Conservation (phyloP, 768 basidiomycete genomes). For the Rhizopogon salebrosus region DNA sequence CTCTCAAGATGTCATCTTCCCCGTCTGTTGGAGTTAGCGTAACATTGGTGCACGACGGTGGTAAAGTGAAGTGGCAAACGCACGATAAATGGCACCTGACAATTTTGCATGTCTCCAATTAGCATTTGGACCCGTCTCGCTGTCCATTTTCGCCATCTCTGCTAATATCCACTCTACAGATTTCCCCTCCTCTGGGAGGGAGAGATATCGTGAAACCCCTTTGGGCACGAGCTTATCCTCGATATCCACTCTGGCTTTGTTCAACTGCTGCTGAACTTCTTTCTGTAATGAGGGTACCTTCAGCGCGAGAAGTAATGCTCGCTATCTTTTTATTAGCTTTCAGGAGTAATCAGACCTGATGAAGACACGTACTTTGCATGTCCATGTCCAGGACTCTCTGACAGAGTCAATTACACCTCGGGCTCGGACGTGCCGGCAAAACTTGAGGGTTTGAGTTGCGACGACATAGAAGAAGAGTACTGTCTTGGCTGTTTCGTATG, state of each 20-base stretch:
- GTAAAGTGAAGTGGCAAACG: constrained; percentile 20
- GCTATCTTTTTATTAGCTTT: constrained; percentile 28
- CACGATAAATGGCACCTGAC: constrained; percentile 85
- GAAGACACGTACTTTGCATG: constrained; percentile 18
- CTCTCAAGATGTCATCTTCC: constrained; percentile 71
- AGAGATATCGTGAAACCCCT: constrained; percentile 61
- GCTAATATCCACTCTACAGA: constrained; percentile 66
- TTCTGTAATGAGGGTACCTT: constrained; percentile 54
- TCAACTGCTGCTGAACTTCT: constrained; percentile 61
- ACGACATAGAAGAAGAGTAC: constrained; percentile 31
- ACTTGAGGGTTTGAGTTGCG: constrained; percentile 17
- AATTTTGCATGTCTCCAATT: constrained; percentile 71
- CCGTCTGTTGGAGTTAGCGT: constrained; percentile 52
- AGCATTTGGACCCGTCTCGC: constrained; percentile 36
- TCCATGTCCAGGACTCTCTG: constrained; percentile 22
- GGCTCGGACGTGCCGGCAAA: constrained; percentile 32
- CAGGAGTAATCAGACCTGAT: neutral
- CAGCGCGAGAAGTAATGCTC: constrained; percentile 50
- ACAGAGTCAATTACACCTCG: constrained; percentile 27
- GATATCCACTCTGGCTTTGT: constrained; percentile 57
- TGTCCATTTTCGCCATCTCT: constrained; percentile 81
- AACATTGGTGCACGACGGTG: neutral
- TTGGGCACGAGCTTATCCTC: constrained; percentile 64
- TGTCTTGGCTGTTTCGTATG: constrained; percentile 27
- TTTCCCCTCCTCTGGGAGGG: constrained; percentile 61